phyloP scores from a whole-genome alignment of 495 filamentous ascomycete genomes.

The Aspergillus sparsus region DNA sequence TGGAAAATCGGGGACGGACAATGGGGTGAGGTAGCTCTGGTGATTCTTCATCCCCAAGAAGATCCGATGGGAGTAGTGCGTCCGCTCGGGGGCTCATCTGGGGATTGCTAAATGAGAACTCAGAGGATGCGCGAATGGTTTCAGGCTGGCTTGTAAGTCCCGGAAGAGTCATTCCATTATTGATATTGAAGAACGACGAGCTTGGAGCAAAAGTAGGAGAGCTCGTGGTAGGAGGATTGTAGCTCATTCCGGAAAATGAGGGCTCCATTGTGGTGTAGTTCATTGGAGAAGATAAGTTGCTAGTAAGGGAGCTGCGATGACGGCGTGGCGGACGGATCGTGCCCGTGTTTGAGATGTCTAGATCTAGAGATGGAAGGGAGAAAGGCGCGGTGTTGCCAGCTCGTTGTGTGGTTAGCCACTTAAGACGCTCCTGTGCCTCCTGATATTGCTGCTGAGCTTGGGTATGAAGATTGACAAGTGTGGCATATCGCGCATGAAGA shows the following conservation, averaged over 20 bases:
- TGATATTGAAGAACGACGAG: constrained; percentile 60
- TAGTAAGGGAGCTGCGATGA: constrained; percentile 51
- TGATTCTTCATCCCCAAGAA: constrained; percentile 75
- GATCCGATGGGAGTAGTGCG: constrained; percentile 73
- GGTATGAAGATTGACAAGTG: constrained; percentile 48
- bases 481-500: constrained; percentile 55
- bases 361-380: constrained; percentile 45
- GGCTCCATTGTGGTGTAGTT: constrained; percentile 44
- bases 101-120: constrained; percentile 57
- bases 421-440: constrained; percentile 53
- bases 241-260: constrained; percentile 41
- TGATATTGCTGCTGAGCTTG: constrained; percentile 54
- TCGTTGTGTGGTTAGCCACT: constrained; percentile 50
- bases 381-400: constrained; percentile 47
- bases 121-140: constrained; percentile 43
- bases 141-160: constrained; percentile 43
- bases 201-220: constrained; percentile 51
- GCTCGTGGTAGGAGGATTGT: constrained; percentile 47
- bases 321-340: constrained; percentile 51
- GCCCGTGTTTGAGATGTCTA: constrained; percentile 40
- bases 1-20: constrained; percentile 41
- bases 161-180: constrained; percentile 55
- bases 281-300: constrained; percentile 50
- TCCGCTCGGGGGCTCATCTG: constrained; percentile 83
- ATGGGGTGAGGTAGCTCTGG: constrained; percentile 51